Conservation (phyloP, 257 asterid species). For the Paulownia fortunei region DNA sequence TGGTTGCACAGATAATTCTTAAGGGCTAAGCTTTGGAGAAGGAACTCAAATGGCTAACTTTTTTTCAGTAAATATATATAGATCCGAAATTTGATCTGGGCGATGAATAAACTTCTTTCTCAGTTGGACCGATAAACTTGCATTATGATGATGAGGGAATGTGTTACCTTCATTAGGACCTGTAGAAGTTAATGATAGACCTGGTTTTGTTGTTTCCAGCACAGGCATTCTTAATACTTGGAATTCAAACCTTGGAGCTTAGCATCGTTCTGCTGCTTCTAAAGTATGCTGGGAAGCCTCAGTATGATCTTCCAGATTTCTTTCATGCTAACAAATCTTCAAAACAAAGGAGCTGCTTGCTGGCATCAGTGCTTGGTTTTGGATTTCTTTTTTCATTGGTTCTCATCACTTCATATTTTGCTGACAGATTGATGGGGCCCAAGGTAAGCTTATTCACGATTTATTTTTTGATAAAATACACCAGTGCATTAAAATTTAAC, state of each 20-base stretch:
- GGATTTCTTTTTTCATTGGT: constrained; percentile 62
- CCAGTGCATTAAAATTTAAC: not conserved
- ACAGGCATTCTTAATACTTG: constrained; percentile 66
- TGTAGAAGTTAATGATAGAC: constrained; percentile 12
- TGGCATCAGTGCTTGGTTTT: constrained; percentile 62
- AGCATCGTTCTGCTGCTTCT: constrained; percentile 60
- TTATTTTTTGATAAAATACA: not conserved
- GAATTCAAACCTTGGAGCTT: constrained; percentile 68
- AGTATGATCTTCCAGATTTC: constrained; percentile 54
- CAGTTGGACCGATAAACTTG: not conserved
- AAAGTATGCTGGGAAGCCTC: constrained; percentile 57
- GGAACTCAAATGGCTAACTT: not conserved
- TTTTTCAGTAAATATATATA: not conserved
- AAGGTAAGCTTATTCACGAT: constrained; percentile 47
- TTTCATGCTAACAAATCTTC: constrained; percentile 46
- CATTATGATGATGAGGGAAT: not conserved
- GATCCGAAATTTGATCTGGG: not conserved
- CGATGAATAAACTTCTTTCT: not conserved
- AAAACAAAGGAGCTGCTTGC: constrained; percentile 63
- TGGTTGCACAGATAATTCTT: not conserved
- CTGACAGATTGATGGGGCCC: constrained; percentile 51
- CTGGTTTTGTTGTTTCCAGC: constrained; percentile 22
- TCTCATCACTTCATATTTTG: constrained; percentile 58
- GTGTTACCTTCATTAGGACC: not conserved
- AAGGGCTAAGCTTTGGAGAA: not conserved